A percentile compares a stretch with the other conserved stretches of the same genome.
Evolutionary conservation across 768 basidiomycete species (phyloP).

Genomic region (Lyophyllum decastes): DNA sequence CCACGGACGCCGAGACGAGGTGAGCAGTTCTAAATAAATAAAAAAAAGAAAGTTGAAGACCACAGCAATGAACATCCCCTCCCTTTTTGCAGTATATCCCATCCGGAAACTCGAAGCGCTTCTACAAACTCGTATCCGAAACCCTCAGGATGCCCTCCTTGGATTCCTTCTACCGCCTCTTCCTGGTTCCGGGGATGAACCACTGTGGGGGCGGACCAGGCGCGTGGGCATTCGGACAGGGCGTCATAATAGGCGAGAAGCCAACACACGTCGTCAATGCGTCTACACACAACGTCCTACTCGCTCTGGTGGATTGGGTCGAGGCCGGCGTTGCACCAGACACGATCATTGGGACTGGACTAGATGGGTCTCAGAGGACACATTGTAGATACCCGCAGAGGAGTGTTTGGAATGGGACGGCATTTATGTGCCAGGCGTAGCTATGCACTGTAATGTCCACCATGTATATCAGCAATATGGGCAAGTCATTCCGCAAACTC

Average conservation of each 20-base stretch:
- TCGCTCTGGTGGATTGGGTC: conserved; percentile 15
- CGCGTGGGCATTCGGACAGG: conserved; percentile 8
- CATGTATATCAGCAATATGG: too few species aligned
- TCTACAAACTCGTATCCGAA: not conserved
- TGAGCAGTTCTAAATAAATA: not conserved
- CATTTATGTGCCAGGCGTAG: not conserved
- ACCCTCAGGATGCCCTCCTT: not conserved
- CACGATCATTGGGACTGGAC: not conserved
- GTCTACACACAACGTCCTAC: conserved; percentile 9
- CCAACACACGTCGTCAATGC: conserved; percentile 4
- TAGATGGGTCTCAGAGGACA: not conserved
- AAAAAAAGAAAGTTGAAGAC: not conserved
- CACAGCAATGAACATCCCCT: not conserved
- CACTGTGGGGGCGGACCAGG: not conserved
- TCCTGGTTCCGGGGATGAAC: not conserved
- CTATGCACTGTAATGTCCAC: not conserved
- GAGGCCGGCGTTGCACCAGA: conserved; percentile 9
- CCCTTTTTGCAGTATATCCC: not conserved
- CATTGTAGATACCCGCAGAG: not conserved
- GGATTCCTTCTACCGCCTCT: not conserved
- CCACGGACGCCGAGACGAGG: conserved; percentile 16
- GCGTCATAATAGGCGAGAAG: not conserved
- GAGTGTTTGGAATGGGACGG: not conserved
- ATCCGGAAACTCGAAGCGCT: not conserved
- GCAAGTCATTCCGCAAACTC: not conserved